Conservation (phyloP, 139 green algal genomes). For the Micractinium conductrix region DNA sequence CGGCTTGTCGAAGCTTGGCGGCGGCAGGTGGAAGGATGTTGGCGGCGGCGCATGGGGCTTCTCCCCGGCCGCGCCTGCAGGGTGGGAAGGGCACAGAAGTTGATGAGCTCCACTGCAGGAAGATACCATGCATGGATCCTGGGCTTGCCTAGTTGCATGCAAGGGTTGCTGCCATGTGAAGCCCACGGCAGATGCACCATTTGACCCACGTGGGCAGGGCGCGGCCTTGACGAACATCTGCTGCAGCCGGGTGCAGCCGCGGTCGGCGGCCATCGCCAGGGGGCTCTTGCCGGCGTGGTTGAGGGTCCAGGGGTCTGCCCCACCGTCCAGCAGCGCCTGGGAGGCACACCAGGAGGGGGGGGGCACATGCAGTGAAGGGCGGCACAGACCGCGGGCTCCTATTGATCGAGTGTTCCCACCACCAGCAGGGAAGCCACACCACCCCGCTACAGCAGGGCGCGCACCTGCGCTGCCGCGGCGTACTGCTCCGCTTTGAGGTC, state of each 20-base stretch:
- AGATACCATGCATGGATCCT: too few relatives aligned
- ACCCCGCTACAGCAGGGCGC: too few relatives aligned
- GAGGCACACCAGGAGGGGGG: not conserved
- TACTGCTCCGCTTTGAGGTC: constrained; percentile 5
- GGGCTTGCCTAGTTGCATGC: not conserved
- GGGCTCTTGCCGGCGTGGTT: constrained; percentile 17
- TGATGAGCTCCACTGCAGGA: not conserved
- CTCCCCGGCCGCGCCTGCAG: too few relatives aligned
- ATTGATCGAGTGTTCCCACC: too few relatives aligned
- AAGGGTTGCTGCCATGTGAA: not conserved
- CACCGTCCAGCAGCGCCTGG: constrained; percentile 14
- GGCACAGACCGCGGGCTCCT: too few relatives aligned
- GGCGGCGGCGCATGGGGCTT: not conserved
- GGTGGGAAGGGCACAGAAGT: not conserved
- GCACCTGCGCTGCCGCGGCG: not conserved
- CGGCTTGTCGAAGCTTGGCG: not conserved
- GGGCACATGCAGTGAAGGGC: not conserved
- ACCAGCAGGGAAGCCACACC: too few relatives aligned
- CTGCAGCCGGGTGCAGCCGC: not conserved
- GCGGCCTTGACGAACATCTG: constrained; percentile 15
- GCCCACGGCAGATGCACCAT: not conserved
- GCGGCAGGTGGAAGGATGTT: not conserved
- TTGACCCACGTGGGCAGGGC: constrained; percentile 14
- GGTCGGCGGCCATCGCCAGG: constrained; percentile 10
- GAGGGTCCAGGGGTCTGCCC: constrained; percentile 16